Conservation (phyloP, 139 green algal genomes). For the Deuterostichococcus epilithicus region DNA sequence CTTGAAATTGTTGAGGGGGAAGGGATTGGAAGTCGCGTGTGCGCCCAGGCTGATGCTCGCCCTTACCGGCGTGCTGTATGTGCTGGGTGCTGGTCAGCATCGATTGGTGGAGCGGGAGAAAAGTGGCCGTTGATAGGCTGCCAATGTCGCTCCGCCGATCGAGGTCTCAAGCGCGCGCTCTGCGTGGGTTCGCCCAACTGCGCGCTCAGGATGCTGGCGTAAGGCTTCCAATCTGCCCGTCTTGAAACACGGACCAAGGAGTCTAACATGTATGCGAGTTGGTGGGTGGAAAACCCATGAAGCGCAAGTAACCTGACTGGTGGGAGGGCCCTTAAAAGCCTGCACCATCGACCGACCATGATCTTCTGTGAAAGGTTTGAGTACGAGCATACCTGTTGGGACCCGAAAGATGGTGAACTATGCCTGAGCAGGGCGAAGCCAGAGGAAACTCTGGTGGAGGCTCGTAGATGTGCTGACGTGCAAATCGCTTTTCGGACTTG, state of each 20-base stretch:
- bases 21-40: constrained; percentile 72
- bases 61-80: constrained; percentile 55
- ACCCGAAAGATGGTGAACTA: constrained; percentile 97
- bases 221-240: constrained; percentile 78
- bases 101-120: constrained; percentile 70
- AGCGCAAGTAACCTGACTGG: constrained; percentile 86
- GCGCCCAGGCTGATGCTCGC: constrained; percentile 66
- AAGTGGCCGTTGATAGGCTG: constrained; percentile 45
- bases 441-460: constrained; percentile 93
- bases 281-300: constrained; percentile 86
- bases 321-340: constrained; percentile 57
- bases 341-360: constrained; percentile 86
- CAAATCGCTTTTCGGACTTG: constrained; percentile 96
- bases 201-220: constrained; percentile 75
- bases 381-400: constrained; percentile 83
- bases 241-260: constrained; percentile 98
- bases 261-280: constrained; percentile 91
- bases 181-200: constrained; percentile 58
- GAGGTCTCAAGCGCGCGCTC: constrained; percentile 65
- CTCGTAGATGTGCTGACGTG: constrained; percentile 94
- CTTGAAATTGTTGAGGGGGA: constrained; percentile 94
- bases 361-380: constrained; percentile 87
- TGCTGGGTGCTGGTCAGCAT: constrained; percentile 77
- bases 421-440: constrained; percentile 91
- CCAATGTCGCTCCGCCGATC: constrained; percentile 54